Evolutionary conservation across 75 land plant species (phyloP).

Genomic region (Larix kaempferi): DNA sequence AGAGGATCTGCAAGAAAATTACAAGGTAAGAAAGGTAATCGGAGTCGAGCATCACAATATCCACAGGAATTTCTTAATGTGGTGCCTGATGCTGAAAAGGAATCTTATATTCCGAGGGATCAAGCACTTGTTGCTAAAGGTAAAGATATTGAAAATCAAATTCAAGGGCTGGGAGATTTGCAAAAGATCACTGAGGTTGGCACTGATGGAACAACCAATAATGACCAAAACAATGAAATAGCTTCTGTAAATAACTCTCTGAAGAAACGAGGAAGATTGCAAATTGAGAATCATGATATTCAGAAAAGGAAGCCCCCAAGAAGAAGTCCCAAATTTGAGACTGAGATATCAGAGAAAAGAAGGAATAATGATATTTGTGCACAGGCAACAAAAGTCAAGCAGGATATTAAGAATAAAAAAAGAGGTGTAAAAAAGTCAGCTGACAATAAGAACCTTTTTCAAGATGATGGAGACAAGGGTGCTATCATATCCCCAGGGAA

Average conservation of each 20-base stretch:
- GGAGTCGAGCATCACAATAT: not conserved
- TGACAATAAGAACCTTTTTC: conserved; percentile 2
- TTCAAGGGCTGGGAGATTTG: not conserved
- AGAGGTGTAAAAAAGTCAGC: not conserved
- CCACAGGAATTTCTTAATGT: not conserved
- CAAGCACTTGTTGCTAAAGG: not conserved
- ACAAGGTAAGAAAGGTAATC: conserved; percentile 16
- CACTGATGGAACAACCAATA: not conserved
- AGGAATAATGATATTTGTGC: not conserved
- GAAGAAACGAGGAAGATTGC: not conserved
- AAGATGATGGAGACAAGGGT: conserved; percentile 6
- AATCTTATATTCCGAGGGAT: not conserved
- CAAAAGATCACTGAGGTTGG: not conserved
- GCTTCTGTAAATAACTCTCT: not conserved
- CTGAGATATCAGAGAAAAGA: not conserved
- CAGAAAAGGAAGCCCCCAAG: not conserved
- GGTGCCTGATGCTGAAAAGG: not conserved
- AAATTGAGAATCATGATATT: not conserved
- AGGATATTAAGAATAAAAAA: not conserved
- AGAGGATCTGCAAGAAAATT: conserved; percentile 1
- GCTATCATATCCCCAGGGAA: conserved; percentile 8
- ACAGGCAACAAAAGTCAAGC: not conserved
- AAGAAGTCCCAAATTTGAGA: not conserved
- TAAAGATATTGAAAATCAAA: conserved; percentile 4
- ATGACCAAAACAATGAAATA: not conserved